Evolutionary conservation across 192 early-diverging fungal genomes (phyloP), one percentile per base, ranked within the genome.

Genomic region (Rhizoclosmatium globosum): DNA sequence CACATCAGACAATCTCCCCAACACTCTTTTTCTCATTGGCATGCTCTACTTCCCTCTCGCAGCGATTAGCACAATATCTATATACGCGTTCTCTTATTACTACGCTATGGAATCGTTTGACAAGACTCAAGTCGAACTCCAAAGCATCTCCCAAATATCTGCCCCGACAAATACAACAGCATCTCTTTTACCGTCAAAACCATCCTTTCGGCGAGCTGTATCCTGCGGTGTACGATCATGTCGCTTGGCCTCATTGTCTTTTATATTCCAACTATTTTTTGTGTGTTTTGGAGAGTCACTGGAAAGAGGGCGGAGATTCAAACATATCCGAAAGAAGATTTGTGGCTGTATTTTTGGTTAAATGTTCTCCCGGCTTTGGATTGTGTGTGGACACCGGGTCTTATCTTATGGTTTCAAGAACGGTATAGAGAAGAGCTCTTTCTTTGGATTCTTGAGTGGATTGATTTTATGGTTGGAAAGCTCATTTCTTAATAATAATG

Each of bases 221-320:
- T 76, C 15, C 41, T 76, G 13, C 74, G 74, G 13, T 76, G 74
- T 38, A 13, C 66, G 3, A 46, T 76, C 11, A 76, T 76, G 74
- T 38, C n/a, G 2, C 7, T 76, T 39, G 74, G 74, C 9, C 31
- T 76, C 15, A 61, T 76, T 38, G 38, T 76, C 7, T 76, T 64
- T 23, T 76, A 76, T 47, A 11, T 64, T 3, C 74, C 74, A 9
- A 56, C 45, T 11, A 64, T 76, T 23, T n/a, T 53, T n/a, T 3
- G 17, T 13, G 31, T 76, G 11, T 31, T 67, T 31, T 15, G 17
- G 0, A 17, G 21, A 15, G 42, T 43, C 15, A 31, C n/a, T 31
- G 58, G 46, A 6, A 39, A 58, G 38, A 23, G 42, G 31, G 50
- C 50, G 6, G 31, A 31, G 31, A 31, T 31, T 31, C 31, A 31